These are phyloP conservation scores for Paraleonurus japonicus DNA, from an alignment of 257 asterid genomes.

Conservation along the genomic window DNA sequence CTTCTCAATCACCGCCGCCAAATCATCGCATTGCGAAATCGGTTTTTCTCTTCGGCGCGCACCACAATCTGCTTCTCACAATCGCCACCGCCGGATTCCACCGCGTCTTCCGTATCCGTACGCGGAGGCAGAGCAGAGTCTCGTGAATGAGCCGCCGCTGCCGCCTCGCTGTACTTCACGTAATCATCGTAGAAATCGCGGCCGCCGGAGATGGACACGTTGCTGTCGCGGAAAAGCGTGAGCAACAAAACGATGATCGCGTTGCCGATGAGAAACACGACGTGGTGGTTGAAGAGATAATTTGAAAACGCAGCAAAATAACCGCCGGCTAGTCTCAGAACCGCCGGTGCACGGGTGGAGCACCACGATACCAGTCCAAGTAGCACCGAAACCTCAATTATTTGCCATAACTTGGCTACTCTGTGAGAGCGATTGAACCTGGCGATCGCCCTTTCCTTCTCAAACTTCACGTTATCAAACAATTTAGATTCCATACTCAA, in stretches of 20 bases:
- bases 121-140: conserved; percentile 8
- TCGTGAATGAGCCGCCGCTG: conserved; percentile 21
- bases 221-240: conserved; percentile 47
- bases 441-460: conserved; percentile 47
- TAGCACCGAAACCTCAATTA: conserved; percentile 37
- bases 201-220: conserved; percentile 22
- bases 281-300: conserved; percentile 57
- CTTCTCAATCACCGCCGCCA: conserved; percentile 47
- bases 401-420: conserved; percentile 34
- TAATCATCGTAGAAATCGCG: conserved; percentile 46
- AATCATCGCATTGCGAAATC: conserved; percentile 38
- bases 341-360: conserved; percentile 47
- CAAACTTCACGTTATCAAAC: conserved; percentile 32
- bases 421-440: conserved; percentile 45
- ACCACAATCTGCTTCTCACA: conserved; percentile 48
- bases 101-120: not conserved
- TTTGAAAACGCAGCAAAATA: conserved; percentile 24
- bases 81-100: conserved; percentile 19
- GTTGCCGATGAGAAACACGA: conserved; percentile 75
- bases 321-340: conserved; percentile 26
- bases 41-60: conserved; percentile 16
- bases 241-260: conserved; percentile 47
- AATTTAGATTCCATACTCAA: conserved; percentile 23
- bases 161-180: conserved; percentile 38
- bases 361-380: conserved; percentile 64